phyloP scores from a whole-genome alignment of 306 rosid genomes.

The Luffa acutangula region DNA sequence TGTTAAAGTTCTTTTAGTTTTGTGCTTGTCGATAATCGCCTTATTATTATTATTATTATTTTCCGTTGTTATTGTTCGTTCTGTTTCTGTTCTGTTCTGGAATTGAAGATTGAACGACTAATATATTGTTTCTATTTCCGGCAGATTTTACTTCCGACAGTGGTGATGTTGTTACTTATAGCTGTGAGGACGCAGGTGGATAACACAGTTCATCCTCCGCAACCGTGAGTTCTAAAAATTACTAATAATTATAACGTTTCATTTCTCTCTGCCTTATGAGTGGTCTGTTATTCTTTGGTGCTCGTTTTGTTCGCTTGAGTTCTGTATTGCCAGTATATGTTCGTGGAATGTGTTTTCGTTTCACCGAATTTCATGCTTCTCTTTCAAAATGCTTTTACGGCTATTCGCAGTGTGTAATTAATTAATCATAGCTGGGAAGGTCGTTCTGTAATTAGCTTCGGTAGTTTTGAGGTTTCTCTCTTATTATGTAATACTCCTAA shows the following conservation, averaged over 20 bases:
- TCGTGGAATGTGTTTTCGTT: background rate
- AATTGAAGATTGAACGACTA: conserved; percentile 9
- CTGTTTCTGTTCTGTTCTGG: background rate
- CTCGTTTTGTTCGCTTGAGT: background rate
- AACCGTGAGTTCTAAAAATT: conserved; percentile 46
- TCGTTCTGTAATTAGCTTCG: background rate
- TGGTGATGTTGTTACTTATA: conserved; percentile 71
- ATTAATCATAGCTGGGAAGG: background rate
- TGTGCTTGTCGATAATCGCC: background rate
- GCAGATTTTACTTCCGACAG: conserved; percentile 90
- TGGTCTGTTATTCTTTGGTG: background rate
- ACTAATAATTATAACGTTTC: background rate
- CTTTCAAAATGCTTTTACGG: background rate
- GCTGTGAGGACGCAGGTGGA: conserved; percentile 74
- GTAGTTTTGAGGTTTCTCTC: background rate
- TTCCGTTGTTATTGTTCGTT: background rate
- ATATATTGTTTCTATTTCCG: conserved; percentile 16
- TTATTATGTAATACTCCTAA: background rate
- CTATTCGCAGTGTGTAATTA: background rate
- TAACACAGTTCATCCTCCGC: conserved; percentile 76
- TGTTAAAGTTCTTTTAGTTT: background rate
- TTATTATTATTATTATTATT: background rate
- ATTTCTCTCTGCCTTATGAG: background rate
- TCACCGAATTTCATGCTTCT: background rate
- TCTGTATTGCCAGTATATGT: background rate